phyloP scores from a whole-genome alignment of 2,329 filamentous ascomycete genomes.

The Aquanectria penicillioides region DNA sequence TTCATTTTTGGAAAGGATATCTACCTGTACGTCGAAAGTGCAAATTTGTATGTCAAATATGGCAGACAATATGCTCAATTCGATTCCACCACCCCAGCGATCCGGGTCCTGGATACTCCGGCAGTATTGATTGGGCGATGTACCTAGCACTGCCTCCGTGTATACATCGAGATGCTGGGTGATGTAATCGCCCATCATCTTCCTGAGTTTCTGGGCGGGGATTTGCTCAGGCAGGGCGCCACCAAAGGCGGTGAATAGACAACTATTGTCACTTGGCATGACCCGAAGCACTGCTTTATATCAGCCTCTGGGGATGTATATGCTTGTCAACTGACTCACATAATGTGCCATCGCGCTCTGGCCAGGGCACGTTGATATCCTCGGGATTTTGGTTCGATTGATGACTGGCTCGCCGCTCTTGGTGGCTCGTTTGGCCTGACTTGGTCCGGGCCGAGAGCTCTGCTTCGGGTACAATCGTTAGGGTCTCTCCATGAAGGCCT shows the following conservation, averaged over 20 bases:
- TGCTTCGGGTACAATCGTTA: slow-evolving; percentile 60
- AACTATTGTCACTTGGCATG: slow-evolving; percentile 97
- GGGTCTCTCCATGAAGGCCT: slow-evolving; percentile 60
- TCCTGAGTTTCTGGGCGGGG: slow-evolving; percentile 69
- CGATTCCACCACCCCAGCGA: slow-evolving; percentile 92
- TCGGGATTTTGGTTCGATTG: slow-evolving; percentile 38
- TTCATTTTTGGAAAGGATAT: slow-evolving; percentile 14
- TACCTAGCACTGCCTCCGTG: slow-evolving; percentile 79
- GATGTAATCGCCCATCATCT: slow-evolving; percentile 82
- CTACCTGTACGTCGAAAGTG: slow-evolving; percentile 78
- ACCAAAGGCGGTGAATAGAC: slow-evolving; percentile 90
- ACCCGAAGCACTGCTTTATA: slow-evolving; percentile 76
- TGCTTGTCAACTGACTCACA: slow-evolving; percentile 46
- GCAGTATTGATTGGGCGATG: slow-evolving; percentile 79
- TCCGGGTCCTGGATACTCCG: slow-evolving; percentile 81
- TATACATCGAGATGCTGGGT: slow-evolving; percentile 77
- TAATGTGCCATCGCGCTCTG: slow-evolving; percentile 60
- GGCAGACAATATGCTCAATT: slow-evolving; percentile 84
- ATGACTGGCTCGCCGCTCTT: slow-evolving; percentile 10
- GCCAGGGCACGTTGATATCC: slow-evolving; percentile 58
- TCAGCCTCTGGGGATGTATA: slow-evolving; percentile 9
- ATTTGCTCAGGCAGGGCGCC: slow-evolving; percentile 74
- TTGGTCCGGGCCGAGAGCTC: slow-evolving; percentile 23
- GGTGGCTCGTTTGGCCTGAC: slow-evolving; percentile 8
- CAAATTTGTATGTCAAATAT: slow-evolving; percentile 88